Base-by-base conservation (phyloP, 176 grass and related monocot genomes). In the Luzula sylvatica region DNA sequence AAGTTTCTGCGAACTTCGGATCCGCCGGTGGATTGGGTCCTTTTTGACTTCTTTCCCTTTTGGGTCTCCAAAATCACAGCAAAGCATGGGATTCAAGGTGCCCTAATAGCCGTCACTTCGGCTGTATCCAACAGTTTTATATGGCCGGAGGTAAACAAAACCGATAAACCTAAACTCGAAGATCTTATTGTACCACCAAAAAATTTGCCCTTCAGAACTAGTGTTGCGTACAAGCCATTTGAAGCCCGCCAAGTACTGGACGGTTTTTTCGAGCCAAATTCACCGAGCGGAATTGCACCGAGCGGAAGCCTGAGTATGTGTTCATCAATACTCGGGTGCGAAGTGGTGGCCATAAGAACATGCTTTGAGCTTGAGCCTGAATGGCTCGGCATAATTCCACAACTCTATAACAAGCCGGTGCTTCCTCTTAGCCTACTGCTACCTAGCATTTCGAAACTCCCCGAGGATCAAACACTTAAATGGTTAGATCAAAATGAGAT, bases 401-500 rank as follows among this genome's bases (percentile, higher is more conserved):
- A 43, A 11, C 2, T 15, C 2, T 44, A 22, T 9, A 20, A 19
- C 2, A 61, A 61, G 21, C 11, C 9, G 9, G 39, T 46, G 40
- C 1, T 44, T 44, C 43, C 21, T 45, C 43, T 61, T 16, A 38
- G 57, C n/a, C 20, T 43, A 24, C 14, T 61, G 1, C 39, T 14
- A 3, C 57, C 13, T 15, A 61, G 22, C 3, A 15, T 42, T 44
- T 24, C 39, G 16, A 45, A 16, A 38, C 7, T 11, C 28, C 25
- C 12, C 13, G 21, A 24, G 20, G 43, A 16, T 16, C 4, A 43
- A 14, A 46, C 44, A 3, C 20, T 11, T 26, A 42, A 61, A 21
- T 61, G 57, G 57, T 46, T 61, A 26, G 57, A 46, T 42, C 23
- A 61, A 20, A 61, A 17, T 9, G 3, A 7, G 40, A 13, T 3